Evolutionary conservation across 2,329 filamentous ascomycete genomes (phyloP).

Genomic region (Hypoxylon sp.): DNA sequence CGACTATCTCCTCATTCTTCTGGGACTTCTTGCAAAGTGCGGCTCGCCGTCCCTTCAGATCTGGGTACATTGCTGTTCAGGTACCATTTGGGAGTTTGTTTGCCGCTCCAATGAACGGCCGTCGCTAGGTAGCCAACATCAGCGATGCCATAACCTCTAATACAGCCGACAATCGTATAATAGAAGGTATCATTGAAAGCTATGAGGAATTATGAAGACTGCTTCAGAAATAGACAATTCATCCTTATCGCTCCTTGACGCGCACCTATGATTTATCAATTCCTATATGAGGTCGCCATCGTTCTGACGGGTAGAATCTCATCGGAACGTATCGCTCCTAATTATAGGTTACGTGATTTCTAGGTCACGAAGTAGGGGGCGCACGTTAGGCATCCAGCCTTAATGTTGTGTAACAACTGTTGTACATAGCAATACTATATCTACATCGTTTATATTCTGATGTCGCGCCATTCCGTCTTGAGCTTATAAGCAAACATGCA

Average conservation of each 20-base stretch:
- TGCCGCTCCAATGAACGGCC: slow-evolving; percentile 6
- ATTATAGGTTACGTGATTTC: background rate
- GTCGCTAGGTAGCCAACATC: background rate
- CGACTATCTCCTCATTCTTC: background rate
- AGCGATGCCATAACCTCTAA: background rate
- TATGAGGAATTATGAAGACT: background rate
- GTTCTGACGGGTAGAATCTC: background rate
- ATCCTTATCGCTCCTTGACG: background rate
- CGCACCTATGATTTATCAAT: background rate
- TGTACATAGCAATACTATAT: background rate
- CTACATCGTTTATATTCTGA: background rate
- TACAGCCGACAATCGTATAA: slow-evolving; percentile 27
- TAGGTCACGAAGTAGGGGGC: background rate
- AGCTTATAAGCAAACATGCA: background rate
- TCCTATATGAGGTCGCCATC: slow-evolving; percentile 9
- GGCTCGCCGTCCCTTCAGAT: no score
- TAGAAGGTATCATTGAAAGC: background rate
- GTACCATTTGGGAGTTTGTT: background rate
- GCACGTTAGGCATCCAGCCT: background rate
- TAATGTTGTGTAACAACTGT: background rate
- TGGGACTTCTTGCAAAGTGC: background rate
- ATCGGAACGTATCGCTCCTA: slow-evolving; percentile 16
- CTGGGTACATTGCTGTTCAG: background rate
- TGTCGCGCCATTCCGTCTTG: background rate
- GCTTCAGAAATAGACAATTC: slow-evolving; percentile 10